A percentile compares a stretch with the other conserved stretches of the same genome.
Evolutionary conservation across 768 basidiomycete species (phyloP).

Genomic region (Fibroporia radiculosa): DNA sequence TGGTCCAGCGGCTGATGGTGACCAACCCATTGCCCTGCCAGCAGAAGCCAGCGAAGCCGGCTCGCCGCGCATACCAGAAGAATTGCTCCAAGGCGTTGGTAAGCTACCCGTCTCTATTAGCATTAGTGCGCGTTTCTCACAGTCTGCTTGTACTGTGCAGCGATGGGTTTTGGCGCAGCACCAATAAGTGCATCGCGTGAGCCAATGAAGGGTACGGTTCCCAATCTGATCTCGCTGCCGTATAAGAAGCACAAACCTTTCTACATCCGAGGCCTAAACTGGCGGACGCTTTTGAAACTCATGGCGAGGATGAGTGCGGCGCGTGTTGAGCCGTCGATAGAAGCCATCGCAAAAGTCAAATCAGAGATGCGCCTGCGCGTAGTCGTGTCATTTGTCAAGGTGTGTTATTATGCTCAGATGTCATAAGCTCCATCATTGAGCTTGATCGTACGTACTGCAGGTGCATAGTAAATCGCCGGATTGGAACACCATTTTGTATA

Average conservation of each 20-base stretch:
- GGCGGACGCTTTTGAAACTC: constrained; percentile 66
- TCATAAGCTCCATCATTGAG: not conserved
- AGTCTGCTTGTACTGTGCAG: no score
- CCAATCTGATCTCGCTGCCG: constrained; percentile 67
- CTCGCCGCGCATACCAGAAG: constrained; percentile 3
- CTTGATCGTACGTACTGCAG: constrained; percentile 28
- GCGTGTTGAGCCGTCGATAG: constrained; percentile 62
- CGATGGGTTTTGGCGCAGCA: constrained; percentile 60
- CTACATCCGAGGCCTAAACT: constrained; percentile 66
- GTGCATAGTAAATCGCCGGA: constrained; percentile 48
- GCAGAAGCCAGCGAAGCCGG: not conserved
- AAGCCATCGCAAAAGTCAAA: constrained; percentile 53
- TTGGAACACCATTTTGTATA: constrained; percentile 74
- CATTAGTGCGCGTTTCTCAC: no score
- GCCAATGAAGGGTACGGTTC: constrained; percentile 49
- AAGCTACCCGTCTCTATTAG: constrained; percentile 24
- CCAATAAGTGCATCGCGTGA: constrained; percentile 38
- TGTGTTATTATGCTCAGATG: constrained; percentile 22
- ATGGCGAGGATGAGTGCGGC: constrained; percentile 69
- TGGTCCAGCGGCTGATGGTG: not conserved
- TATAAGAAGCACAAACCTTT: constrained; percentile 60
- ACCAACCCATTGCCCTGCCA: not conserved
- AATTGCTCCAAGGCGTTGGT: constrained; percentile 37
- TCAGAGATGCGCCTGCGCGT: constrained; percentile 55
- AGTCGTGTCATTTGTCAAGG: constrained; percentile 75